Evolutionary conservation across 2,329 filamentous ascomycete species (phyloP).

Genomic region (Penicillium vulpinum): DNA sequence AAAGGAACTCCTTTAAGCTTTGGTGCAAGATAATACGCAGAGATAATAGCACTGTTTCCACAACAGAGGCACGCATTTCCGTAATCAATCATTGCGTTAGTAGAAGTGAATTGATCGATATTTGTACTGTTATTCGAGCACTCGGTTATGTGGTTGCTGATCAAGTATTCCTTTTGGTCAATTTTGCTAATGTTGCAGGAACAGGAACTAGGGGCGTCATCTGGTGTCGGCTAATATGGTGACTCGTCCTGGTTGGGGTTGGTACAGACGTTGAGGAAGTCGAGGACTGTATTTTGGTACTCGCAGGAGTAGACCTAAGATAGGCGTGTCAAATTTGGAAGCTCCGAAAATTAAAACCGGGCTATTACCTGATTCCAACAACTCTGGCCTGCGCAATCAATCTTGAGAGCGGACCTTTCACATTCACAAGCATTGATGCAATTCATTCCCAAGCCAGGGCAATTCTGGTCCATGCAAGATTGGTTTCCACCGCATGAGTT

Average conservation of each 20-base stretch:
- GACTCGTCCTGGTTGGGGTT: slow-evolving; percentile 8
- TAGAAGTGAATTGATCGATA: neutral
- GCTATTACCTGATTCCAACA: slow-evolving; percentile 12
- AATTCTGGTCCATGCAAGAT: slow-evolving; percentile 10
- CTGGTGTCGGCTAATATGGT: slow-evolving; percentile 20
- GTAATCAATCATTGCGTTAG: slow-evolving; percentile 6
- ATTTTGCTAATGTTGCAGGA: slow-evolving; percentile 21
- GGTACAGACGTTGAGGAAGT: slow-evolving; percentile 4
- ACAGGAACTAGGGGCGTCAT: slow-evolving; percentile 17
- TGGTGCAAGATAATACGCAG: slow-evolving; percentile 3
- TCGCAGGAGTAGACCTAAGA: slow-evolving; percentile 11
- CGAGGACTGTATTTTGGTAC: slow-evolving; percentile 11
- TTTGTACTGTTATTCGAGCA: slow-evolving; percentile 14
- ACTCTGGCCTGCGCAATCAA: slow-evolving; percentile 14
- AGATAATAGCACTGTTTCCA: slow-evolving; percentile 16
- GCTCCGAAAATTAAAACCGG: too few relatives aligned
- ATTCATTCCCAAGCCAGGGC: slow-evolving; percentile 11
- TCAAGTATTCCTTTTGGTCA: slow-evolving; percentile 1
- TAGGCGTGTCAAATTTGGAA: neutral
- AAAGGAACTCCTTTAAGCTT: neutral
- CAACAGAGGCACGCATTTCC: slow-evolving; percentile 16
- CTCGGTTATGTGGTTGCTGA: neutral
- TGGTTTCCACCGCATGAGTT: slow-evolving; percentile 9
- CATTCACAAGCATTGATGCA: slow-evolving; percentile 21
- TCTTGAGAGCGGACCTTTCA: slow-evolving; percentile 1